Percentiles rank a stretch among this genome's conserved stretches.
phyloP scores from a whole-genome alignment of 176 grass and related monocot species.

The Phragmites australis region DNA sequence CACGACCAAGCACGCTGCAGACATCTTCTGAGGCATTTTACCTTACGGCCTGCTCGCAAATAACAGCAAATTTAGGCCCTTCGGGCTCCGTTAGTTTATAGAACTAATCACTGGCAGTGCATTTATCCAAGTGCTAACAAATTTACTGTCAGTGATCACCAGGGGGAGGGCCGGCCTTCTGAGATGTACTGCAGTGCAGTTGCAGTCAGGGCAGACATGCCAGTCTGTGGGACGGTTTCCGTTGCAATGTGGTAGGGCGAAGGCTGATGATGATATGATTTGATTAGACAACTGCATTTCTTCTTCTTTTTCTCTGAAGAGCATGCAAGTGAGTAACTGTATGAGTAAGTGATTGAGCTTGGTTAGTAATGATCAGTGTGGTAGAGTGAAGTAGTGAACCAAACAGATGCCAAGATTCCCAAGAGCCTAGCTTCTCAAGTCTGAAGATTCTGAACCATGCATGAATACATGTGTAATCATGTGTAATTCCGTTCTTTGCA shows the following conservation, averaged over 20 bases:
- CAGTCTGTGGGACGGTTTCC: slow-evolving; percentile 39
- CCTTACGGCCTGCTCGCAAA: no score
- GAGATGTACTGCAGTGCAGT: neutral
- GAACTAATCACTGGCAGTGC: neutral
- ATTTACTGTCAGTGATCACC: slow-evolving; percentile 44
- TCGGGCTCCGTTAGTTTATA: slow-evolving; percentile 7
- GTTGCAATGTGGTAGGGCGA: slow-evolving; percentile 38
- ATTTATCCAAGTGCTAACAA: slow-evolving; percentile 29
- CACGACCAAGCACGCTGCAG: no score
- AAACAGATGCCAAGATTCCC: neutral
- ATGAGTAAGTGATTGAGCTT: no score
- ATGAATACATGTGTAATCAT: neutral
- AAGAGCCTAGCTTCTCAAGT: slow-evolving; percentile 18
- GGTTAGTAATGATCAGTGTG: no score
- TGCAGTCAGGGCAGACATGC: slow-evolving; percentile 32
- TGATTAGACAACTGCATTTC: slow-evolving; percentile 31
- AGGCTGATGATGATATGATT: slow-evolving; percentile 6
- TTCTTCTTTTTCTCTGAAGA: neutral
- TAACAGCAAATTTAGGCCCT: neutral
- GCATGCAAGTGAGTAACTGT: slow-evolving; percentile 7
- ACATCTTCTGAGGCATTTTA: no score
- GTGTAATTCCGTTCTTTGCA: neutral
- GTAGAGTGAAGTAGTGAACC: no score
- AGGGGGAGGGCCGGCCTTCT: neutral
- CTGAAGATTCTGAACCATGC: slow-evolving; percentile 18